phyloP scores from a whole-genome alignment of 371 early-diverging fungal genomes.

The Rhizopus delemar region DNA sequence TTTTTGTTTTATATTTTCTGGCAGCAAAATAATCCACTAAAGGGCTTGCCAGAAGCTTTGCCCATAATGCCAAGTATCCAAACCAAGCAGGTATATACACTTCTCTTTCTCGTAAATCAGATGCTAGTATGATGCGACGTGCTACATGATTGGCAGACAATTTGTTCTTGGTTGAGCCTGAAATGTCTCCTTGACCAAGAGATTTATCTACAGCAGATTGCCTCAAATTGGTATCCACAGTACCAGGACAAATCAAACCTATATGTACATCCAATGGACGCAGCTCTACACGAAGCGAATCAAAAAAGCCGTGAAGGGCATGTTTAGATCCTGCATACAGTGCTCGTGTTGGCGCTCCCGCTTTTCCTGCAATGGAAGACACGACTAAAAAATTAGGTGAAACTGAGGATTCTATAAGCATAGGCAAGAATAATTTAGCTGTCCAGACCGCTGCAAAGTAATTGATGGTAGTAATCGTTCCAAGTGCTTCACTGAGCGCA shows the following conservation, averaged over 20 bases:
- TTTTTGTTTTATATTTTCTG: slow-evolving; percentile 29
- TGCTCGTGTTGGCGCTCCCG: slow-evolving; percentile 82
- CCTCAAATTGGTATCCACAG: slow-evolving; percentile 76
- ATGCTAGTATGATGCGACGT: slow-evolving; percentile 59
- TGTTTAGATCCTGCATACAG: slow-evolving; percentile 83
- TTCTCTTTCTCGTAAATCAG: slow-evolving; percentile 59
- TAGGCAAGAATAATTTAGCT: slow-evolving; percentile 62
- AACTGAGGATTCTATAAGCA: slow-evolving; percentile 47
- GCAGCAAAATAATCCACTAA: slow-evolving; percentile 68
- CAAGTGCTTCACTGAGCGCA: slow-evolving; percentile 30
- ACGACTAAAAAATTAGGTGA: slow-evolving; percentile 72
- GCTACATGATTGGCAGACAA: slow-evolving; percentile 65
- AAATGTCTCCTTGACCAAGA: slow-evolving; percentile 23
- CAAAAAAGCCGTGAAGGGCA: slow-evolving; percentile 86
- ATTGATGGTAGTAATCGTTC: slow-evolving; percentile 63
- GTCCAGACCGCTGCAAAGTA: slow-evolving; percentile 63
- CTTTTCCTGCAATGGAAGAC: slow-evolving; percentile 79
- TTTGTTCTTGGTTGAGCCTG: slow-evolving; percentile 65
- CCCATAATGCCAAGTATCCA: slow-evolving; percentile 51
- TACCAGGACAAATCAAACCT: slow-evolving; percentile 74
- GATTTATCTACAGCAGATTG: slow-evolving; percentile 66
- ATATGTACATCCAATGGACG: slow-evolving; percentile 58
- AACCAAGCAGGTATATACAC: slow-evolving; percentile 67
- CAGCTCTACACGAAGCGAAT: slow-evolving; percentile 80
- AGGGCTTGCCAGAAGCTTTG: slow-evolving; percentile 61